Evolutionary conservation across 768 basidiomycete genomes (phyloP), one percentile per base, ranked within the genome.

Genomic region (Tricholomella constricta): DNA sequence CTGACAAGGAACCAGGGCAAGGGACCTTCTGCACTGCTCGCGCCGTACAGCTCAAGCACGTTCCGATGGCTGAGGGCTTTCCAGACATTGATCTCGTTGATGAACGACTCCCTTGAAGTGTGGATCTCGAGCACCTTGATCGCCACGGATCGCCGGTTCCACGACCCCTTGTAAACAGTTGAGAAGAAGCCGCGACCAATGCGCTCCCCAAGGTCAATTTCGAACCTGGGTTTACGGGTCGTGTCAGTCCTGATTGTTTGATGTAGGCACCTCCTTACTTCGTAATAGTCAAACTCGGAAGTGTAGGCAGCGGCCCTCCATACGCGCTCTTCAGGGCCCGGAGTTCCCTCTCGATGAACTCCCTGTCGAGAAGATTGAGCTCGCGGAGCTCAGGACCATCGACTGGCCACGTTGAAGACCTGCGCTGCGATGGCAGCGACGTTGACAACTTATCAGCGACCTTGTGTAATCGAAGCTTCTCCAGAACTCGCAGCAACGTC

Each of bases 1-100:
- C 84, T 86, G 53, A 94, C 88, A 38, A 88, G 77, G 72, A 88
- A 89, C 83, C 84, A 91, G 4, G 88, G 89, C 11, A 84, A 80
- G 34, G 85, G 82, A 19, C 81, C 79, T 7, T 75, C 74, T 0
- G 87, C 76, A 57, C 84, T 87, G 20, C 86, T 89, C 6, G 91
- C 91, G 2, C 91, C 91, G 49, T 82, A 84, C 20, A 94, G 74
- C 54, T 81, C 78, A 38, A 92, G 73, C 6, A 94, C 83, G 58
- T 90, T 84, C 9, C 81, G 78, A 61, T 92, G 90, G 43, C 66
- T 68, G n/a, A 94, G 78, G 6, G 66, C 72, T 57, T 84, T 82
- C 91, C 91, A 94, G 5, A 88, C 80, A 38, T 78, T 77, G n/a
- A 86, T 78, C 65, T 91, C 85, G 52, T 79, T 79, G 22, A 85